These are phyloP conservation scores for Akanthomyces uredinophilus DNA, from an alignment of 2,329 filamentous ascomycete genomes.

Conservation along the genomic window DNA sequence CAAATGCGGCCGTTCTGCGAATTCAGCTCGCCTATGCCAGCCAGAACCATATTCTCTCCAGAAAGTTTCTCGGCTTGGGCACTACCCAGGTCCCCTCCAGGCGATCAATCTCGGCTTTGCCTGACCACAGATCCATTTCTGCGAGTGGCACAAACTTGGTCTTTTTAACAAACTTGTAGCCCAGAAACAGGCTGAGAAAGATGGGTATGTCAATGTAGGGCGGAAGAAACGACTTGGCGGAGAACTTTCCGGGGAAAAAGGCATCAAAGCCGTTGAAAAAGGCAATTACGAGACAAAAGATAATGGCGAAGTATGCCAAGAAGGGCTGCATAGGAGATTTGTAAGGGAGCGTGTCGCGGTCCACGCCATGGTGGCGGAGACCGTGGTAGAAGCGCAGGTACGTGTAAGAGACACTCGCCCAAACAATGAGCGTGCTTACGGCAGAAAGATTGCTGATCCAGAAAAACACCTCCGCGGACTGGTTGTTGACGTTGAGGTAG, in stretches of 20 bases:
- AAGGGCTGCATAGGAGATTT: conserved; percentile 63
- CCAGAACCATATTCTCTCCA: conserved; percentile 38
- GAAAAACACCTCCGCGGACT: conserved; percentile 55
- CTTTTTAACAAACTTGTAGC: conserved; percentile 62
- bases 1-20: too few species aligned
- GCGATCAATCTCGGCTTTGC: conserved; percentile 34
- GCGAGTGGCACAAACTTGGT: conserved; percentile 41
- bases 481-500: conserved; percentile 55
- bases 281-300: conserved; percentile 58
- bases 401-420: conserved; percentile 61
- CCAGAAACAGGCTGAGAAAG: conserved; percentile 54
- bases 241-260: conserved; percentile 54
- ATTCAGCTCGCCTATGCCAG: conserved; percentile 25
- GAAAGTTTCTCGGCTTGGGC: conserved; percentile 30
- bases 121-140: conserved; percentile 38
- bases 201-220: conserved; percentile 65
- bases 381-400: conserved; percentile 67
- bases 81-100: conserved; percentile 34
- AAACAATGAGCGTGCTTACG: conserved; percentile 65
- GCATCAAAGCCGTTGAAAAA: conserved; percentile 69
- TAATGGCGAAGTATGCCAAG: conserved; percentile 58
- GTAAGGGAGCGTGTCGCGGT: conserved; percentile 60
- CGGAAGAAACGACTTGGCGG: conserved; percentile 54
- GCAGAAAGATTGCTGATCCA: conserved; percentile 60
- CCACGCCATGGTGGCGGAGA: conserved; percentile 58